A percentile compares a stretch with the other conserved stretches of the same genome.
phyloP scores from a whole-genome alignment of 495 filamentous ascomycete genomes.

The Daldinia grandis region DNA sequence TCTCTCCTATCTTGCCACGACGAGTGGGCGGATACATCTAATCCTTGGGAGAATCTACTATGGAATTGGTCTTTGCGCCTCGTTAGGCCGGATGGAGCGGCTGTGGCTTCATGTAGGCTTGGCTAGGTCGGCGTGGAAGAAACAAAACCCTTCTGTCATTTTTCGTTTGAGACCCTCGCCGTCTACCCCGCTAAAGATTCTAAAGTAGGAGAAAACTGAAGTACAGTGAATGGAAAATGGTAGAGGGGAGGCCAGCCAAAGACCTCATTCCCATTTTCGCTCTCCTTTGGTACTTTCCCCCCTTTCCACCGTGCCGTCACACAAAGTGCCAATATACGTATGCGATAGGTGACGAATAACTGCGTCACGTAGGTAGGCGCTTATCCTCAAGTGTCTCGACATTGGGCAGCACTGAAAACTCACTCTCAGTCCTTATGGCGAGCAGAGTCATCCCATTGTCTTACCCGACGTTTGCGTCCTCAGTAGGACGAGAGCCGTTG shows the following conservation, averaged over 20 bases:
- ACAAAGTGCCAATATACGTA: slow-evolving; percentile 32
- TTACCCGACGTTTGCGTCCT: slow-evolving; percentile 40
- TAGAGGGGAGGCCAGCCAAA: slow-evolving; percentile 8
- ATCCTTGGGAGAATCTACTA: not conserved
- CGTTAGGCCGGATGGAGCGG: slow-evolving; percentile 30
- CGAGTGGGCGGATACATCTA: not conserved
- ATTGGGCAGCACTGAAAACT: slow-evolving; percentile 24
- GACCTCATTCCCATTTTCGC: slow-evolving; percentile 3
- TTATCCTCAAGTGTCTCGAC: slow-evolving; percentile 31
- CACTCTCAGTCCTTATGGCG: slow-evolving; percentile 5
- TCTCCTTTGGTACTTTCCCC: slow-evolving; percentile 5
- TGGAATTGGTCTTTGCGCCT: slow-evolving; percentile 6
- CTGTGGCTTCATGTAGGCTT: slow-evolving; percentile 37
- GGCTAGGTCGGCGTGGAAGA: slow-evolving; percentile 13
- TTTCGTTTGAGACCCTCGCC: slow-evolving; percentile 27
- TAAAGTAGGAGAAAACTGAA: slow-evolving; percentile 1
- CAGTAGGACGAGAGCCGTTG: slow-evolving; percentile 43
- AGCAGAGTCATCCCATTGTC: slow-evolving; percentile 40
- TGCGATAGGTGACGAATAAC: slow-evolving; percentile 39
- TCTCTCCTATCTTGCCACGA: not conserved
- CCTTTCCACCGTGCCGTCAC: slow-evolving; percentile 12
- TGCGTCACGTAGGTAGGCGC: slow-evolving; percentile 32
- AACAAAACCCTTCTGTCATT: slow-evolving; percentile 18
- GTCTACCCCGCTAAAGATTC: slow-evolving; percentile 33
- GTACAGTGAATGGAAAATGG: slow-evolving; percentile 4